These are phyloP conservation scores for Neoboletus brunneissimus DNA, from an alignment of 768 basidiomycete genomes.

Conservation along the genomic window DNA sequence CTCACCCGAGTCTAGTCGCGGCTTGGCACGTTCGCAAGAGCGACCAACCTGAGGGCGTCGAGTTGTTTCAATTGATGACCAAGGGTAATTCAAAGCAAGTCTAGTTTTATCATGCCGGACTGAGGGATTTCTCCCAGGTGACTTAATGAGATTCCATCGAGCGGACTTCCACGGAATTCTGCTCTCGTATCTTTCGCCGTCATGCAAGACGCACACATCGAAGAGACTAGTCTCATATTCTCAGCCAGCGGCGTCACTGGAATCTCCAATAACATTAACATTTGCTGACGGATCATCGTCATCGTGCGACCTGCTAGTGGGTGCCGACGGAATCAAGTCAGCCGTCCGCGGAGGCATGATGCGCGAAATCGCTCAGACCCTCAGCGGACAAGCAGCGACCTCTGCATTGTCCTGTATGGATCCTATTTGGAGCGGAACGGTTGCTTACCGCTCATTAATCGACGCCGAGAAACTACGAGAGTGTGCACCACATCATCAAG, in stretches of 20 bases:
- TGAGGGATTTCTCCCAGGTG: constrained; percentile 36
- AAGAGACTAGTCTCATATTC: constrained; percentile 60
- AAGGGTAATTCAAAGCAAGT: constrained; percentile 41
- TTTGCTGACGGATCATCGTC: constrained; percentile 63
- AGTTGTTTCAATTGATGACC: constrained; percentile 52
- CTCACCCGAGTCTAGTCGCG: constrained; percentile 38
- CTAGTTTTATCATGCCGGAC: background rate
- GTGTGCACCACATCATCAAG: constrained; percentile 45
- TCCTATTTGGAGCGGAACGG: constrained; percentile 57
- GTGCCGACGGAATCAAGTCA: constrained; percentile 69
- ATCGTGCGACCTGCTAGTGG: constrained; percentile 63
- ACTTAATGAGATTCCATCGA: constrained; percentile 55
- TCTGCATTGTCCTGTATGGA: constrained; percentile 43
- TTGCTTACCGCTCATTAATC: constrained; percentile 61
- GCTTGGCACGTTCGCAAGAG: constrained; percentile 58
- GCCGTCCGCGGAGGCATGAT: constrained; percentile 40
- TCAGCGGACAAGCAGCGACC: constrained; percentile 40
- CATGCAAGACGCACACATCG: constrained; percentile 46
- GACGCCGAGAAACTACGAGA: constrained; percentile 45
- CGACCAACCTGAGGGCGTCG: constrained; percentile 53
- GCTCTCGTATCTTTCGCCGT: constrained; percentile 45
- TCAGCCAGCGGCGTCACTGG: constrained; percentile 38
- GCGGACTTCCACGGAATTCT: constrained; percentile 64
- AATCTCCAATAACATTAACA: constrained; percentile 39
- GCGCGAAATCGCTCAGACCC: constrained; percentile 28